Percentiles rank a stretch among this genome's conserved stretches.
Evolutionary conservation across 345 rosid species (phyloP).

Genomic region (Populus davidiana): DNA sequence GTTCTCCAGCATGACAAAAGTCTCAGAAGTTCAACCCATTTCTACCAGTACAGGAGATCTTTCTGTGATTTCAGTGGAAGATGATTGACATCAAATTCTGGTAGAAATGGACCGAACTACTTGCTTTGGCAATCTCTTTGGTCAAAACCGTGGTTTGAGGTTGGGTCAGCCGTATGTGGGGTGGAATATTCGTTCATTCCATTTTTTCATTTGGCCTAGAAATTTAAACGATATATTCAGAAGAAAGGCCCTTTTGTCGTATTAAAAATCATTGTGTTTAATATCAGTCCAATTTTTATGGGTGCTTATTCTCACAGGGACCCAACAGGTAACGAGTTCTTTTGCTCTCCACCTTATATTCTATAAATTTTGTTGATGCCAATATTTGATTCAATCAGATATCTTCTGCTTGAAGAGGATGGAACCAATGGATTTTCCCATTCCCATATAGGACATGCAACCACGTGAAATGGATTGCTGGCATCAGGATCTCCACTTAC

Average conservation of each 20-base stretch:
- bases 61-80: background rate
- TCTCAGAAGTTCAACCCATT: slow-evolving; percentile 1
- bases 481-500: too few species aligned
- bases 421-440: background rate
- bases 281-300: background rate
- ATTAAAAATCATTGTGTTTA: background rate
- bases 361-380: background rate
- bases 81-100: background rate
- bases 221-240: background rate
- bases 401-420: background rate
- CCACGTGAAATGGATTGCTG: too few species aligned
- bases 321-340: background rate
- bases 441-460: too few species aligned
- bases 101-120: background rate
- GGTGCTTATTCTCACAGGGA: background rate
- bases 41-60: slow-evolving; percentile 8
- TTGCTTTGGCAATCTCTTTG: background rate
- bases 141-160: background rate
- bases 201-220: background rate
- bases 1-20: slow-evolving; percentile 5
- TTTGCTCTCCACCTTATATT: background rate
- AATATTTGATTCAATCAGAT: background rate
- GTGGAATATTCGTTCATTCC: background rate
- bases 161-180: background rate
- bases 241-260: background rate